These are phyloP conservation scores for Coemansia aciculifera DNA, from an alignment of 192 early-diverging fungal genomes.

Conservation along the genomic window DNA sequence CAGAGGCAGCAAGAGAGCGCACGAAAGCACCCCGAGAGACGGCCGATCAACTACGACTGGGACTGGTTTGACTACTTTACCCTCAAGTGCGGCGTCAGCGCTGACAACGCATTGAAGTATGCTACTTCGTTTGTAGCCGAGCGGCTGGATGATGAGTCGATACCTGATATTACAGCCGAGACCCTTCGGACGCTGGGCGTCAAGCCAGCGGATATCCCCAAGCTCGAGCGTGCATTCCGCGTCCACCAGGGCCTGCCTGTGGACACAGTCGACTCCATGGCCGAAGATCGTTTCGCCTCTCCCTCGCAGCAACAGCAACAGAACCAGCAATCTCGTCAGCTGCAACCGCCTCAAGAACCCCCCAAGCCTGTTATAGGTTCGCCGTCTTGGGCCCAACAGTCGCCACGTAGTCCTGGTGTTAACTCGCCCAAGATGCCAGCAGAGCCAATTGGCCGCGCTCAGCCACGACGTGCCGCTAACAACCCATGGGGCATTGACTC, in stretches of 20 bases:
- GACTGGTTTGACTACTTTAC: slow-evolving; percentile 94
- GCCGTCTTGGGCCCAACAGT: slow-evolving; percentile 7
- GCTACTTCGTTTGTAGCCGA: slow-evolving; percentile 84
- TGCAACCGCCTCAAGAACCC: neutral
- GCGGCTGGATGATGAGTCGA: slow-evolving; percentile 76
- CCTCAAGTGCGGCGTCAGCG: slow-evolving; percentile 69
- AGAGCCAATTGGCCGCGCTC: slow-evolving; percentile 28
- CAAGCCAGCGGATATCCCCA: slow-evolving; percentile 80
- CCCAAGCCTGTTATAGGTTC: slow-evolving; percentile 7
- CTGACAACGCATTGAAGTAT: slow-evolving; percentile 78
- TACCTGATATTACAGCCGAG: slow-evolving; percentile 75
- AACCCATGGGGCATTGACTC: slow-evolving; percentile 56
- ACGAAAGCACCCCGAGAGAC: slow-evolving; percentile 40
- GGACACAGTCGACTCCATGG: slow-evolving; percentile 22
- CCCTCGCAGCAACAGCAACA: neutral
- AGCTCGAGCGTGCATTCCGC: slow-evolving; percentile 63
- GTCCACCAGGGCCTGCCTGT: slow-evolving; percentile 48
- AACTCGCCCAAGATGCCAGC: slow-evolving; percentile 26
- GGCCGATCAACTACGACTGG: slow-evolving; percentile 68
- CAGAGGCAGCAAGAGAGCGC: slow-evolving; percentile 52
- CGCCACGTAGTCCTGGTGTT: slow-evolving; percentile 30
- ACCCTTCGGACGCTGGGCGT: slow-evolving; percentile 77
- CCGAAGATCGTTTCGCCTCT: neutral
- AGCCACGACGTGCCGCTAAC: slow-evolving; percentile 24
- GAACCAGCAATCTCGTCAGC: neutral